Conservation (phyloP, 257 asterid species). For the Cynanchum wilfordii region DNA sequence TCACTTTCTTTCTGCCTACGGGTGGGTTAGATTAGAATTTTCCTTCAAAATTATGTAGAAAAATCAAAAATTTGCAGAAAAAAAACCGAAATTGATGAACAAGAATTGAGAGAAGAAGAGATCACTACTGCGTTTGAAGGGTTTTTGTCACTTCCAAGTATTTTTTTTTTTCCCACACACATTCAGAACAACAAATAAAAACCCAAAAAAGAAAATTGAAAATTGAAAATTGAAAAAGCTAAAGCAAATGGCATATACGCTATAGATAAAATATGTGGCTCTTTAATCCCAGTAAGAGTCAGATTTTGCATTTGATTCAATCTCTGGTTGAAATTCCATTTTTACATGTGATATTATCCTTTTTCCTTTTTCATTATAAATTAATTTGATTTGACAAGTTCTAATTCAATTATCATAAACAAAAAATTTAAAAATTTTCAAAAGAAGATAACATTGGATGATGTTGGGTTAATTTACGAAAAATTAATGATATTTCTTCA, state of each 20-base stretch:
- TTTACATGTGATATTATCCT: too few relatives aligned
- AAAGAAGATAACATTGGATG: too few relatives aligned
- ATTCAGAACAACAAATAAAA: background rate
- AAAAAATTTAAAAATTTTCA: too few relatives aligned
- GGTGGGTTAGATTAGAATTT: background rate
- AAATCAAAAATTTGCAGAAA: background rate
- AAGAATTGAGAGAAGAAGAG: background rate
- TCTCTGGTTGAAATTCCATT: background rate
- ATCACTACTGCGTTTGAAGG: background rate
- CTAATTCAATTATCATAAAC: too few relatives aligned
- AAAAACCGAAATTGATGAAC: background rate
- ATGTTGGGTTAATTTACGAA: too few relatives aligned
- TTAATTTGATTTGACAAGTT: too few relatives aligned
- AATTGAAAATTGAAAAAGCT: background rate
- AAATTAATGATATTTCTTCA: too few relatives aligned
- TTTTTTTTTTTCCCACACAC: background rate
- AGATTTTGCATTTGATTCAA: background rate
- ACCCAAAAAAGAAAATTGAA: background rate
- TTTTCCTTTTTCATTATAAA: too few relatives aligned
- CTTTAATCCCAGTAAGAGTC: background rate
- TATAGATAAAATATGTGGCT: background rate
- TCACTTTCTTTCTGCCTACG: too few relatives aligned
- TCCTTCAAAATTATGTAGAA: background rate
- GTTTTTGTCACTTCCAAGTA: background rate
- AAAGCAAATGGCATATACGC: background rate